Percentiles rank a stretch among this genome's conserved stretches.
These are phyloP conservation scores for Coprinellus aureogranulatus DNA, from an alignment of 768 basidiomycete species.

Conservation along the genomic window DNA sequence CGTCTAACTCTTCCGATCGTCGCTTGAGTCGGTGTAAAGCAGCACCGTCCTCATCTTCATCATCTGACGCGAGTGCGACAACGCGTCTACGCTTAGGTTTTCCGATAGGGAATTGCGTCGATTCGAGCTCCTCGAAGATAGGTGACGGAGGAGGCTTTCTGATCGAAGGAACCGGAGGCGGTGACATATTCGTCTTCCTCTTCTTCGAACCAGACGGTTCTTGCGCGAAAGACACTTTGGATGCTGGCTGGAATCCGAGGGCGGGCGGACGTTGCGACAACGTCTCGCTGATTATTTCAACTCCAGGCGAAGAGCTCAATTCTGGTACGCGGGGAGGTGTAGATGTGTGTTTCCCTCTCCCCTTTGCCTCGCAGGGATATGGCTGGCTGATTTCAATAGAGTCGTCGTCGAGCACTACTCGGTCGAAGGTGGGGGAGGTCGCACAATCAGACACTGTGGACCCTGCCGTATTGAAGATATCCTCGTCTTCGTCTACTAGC, in stretches of 20 bases:
- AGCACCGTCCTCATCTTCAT: constrained; percentile 17
- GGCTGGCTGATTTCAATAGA: constrained; percentile 25
- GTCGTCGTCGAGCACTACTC: constrained; percentile 20
- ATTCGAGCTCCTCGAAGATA: constrained; percentile 27
- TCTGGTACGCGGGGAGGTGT: too few relatives aligned
- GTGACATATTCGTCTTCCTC: constrained; percentile 23
- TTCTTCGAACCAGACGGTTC: constrained; percentile 2
- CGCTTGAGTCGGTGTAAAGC: constrained; percentile 39
- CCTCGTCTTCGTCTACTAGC: constrained; percentile 67
- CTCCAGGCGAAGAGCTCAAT: too few relatives aligned
- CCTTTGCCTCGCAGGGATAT: background rate
- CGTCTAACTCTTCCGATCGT: constrained; percentile 3
- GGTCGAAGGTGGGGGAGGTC: constrained; percentile 16
- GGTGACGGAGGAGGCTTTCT: constrained; percentile 13
- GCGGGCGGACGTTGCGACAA: background rate
- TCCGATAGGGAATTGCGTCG: constrained; percentile 19
- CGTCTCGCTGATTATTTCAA: background rate
- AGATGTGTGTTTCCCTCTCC: background rate
- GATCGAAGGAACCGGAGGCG: constrained; percentile 22
- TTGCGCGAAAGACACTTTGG: background rate
- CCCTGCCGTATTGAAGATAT: constrained; percentile 37
- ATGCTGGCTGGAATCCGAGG: background rate
- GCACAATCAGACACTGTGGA: background rate
- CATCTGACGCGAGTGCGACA: constrained; percentile 20
- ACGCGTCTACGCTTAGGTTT: constrained; percentile 21